Base-by-base conservation (phyloP, 805 yeast genomes). In the Brettanomyces custersianus region DNA sequence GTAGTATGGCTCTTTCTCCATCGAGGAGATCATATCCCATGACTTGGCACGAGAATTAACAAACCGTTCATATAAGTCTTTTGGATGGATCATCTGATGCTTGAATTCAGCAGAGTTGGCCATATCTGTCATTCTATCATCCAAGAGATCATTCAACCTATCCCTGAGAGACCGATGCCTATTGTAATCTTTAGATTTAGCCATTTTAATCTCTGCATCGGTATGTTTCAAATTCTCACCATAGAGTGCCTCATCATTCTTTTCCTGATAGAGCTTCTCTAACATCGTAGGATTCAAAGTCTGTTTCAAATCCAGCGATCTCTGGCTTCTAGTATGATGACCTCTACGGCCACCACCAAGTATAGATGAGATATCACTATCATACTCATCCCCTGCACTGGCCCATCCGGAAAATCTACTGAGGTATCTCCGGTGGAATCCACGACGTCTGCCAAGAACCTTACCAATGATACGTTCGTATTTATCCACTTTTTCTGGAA, bases 381-480 rank as follows among this genome's bases (percentile, higher is more conserved):
- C 24, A 30, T 20, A 30, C 9, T 9, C 33, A 8, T 30, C 33
- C 12, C 22, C 33, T 15, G 33, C 33, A 19, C 33, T 30, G 16
- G 22, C 33, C 33, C 33, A 30, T 19, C 33, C 33, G 12, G 24
- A 30, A 12, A 15, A 30, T 18, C 15, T n/a, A n/a, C 22, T 20
- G 24, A 30, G 12, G 17, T 13, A 16, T 11, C 15, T 34, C 35
- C 33, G 39, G 4, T 29, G 34, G 40, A 46, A 41, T 24, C 40
- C 36, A 10, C 43, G 34, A 18, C 24, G 40, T 2, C 40, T 12
- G 26, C 45, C 43, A 1, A 48, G 42, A 15, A 36, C 39, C 17
- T 51, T 44, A 3, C 59, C 58, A 28, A 55, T 47, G 30, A 54
- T 36, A 29, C 49, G 43, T 38, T 56, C 61, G 40, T 47, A 56